phyloP scores from a whole-genome alignment of 345 rosid genomes.

The Dimocarpus longan region DNA sequence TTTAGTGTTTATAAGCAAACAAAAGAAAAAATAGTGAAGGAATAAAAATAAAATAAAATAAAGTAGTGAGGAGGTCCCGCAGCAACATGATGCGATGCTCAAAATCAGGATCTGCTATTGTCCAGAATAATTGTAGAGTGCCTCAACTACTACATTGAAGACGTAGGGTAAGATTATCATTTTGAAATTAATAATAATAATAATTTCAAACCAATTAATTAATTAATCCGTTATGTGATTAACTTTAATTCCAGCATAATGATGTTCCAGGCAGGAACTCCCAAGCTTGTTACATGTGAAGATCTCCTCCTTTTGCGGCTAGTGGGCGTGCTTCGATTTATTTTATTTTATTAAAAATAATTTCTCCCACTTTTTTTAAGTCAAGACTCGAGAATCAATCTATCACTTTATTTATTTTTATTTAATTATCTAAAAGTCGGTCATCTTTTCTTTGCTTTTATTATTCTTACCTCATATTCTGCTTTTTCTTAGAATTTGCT shows the following conservation, averaged over 20 bases:
- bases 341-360: not conserved
- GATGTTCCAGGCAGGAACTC: slow-evolving; percentile 39
- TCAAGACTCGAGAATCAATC: slow-evolving; percentile 1
- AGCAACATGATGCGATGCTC: slow-evolving; percentile 20
- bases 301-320: slow-evolving; percentile 61
- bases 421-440: not conserved
- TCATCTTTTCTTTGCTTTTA: not conserved
- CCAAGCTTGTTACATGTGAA: slow-evolving; percentile 44
- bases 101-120: slow-evolving; percentile 35
- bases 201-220: not conserved
- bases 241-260: slow-evolving; percentile 44
- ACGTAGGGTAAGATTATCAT: not conserved
- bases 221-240: slow-evolving; percentile 20
- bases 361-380: slow-evolving; percentile 1
- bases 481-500: not conserved
- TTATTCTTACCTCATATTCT: not conserved
- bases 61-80: not conserved
- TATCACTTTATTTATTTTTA: not conserved
- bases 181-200: not conserved
- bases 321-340: slow-evolving; percentile 23
- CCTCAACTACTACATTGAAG: slow-evolving; percentile 17
- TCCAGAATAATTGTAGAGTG: slow-evolving; percentile 24
- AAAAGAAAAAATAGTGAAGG: not conserved
- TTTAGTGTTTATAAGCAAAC: not conserved
- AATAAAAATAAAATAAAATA: not conserved